Evolutionary conservation across 2,329 filamentous ascomycete genomes (phyloP).

Genomic region (Nigrospora sphaerica): DNA sequence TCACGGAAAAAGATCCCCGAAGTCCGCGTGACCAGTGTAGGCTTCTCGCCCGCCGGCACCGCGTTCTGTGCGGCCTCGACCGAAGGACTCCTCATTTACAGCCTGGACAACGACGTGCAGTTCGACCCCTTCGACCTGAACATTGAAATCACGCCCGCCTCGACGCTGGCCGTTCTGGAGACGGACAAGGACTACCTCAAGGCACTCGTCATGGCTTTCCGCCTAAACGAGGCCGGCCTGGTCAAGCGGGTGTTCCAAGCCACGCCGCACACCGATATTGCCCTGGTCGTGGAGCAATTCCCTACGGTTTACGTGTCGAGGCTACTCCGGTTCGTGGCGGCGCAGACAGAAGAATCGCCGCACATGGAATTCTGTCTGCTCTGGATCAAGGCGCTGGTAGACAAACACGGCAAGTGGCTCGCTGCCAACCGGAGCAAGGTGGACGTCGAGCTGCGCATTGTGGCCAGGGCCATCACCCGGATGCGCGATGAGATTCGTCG

Average conservation of each 20-base stretch:
- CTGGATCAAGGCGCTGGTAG: slow-evolving; percentile 81
- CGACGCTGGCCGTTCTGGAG: slow-evolving; percentile 63
- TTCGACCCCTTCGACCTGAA: slow-evolving; percentile 97
- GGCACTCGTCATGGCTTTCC: slow-evolving; percentile 93
- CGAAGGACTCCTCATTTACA: slow-evolving; percentile 90
- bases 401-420: slow-evolving; percentile 78
- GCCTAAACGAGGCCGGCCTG: slow-evolving; percentile 78
- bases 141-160: slow-evolving; percentile 84
- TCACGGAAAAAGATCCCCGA: slow-evolving; percentile 69
- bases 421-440: slow-evolving; percentile 73
- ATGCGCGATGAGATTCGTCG: slow-evolving; percentile 78
- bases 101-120: slow-evolving; percentile 71
- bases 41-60: slow-evolving; percentile 82
- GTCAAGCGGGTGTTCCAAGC: slow-evolving; percentile 81
- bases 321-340: slow-evolving; percentile 78
- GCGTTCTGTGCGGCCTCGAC: slow-evolving; percentile 93
- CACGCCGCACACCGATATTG: slow-evolving; percentile 67
- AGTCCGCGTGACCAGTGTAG: slow-evolving; percentile 75
- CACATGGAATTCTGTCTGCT: slow-evolving; percentile 92
- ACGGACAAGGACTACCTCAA: slow-evolving; percentile 76
- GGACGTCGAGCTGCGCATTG: slow-evolving; percentile 75
- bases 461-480: slow-evolving; percentile 71
- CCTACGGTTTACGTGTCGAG: slow-evolving; percentile 82
- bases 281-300: slow-evolving; percentile 69
- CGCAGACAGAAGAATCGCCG: slow-evolving; percentile 81